Evolutionary conservation across 2,329 filamentous ascomycete species (phyloP).

Genomic region (Penicillium sp.): DNA sequence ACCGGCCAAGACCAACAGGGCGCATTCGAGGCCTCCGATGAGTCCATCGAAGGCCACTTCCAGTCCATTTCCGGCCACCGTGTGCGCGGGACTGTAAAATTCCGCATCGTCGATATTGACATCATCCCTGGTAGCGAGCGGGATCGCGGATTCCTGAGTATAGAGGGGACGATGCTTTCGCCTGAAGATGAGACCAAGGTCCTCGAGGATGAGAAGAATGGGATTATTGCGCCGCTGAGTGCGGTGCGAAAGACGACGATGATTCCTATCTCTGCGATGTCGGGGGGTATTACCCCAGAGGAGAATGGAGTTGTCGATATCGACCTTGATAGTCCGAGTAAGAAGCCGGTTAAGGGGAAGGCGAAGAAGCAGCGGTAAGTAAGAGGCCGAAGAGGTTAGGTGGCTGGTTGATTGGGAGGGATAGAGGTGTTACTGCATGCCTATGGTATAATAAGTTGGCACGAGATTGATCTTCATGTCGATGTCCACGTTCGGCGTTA

Average conservation of each 20-base stretch:
- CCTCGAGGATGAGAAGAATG: slow-evolving; percentile 57
- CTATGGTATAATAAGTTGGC: slow-evolving; percentile 18
- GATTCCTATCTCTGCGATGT: slow-evolving; percentile 14
- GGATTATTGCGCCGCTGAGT: slow-evolving; percentile 24
- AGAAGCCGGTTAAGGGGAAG: slow-evolving; percentile 11
- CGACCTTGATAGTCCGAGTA: slow-evolving; percentile 12
- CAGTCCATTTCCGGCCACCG: slow-evolving; percentile 71
- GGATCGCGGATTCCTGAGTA: slow-evolving; percentile 76
- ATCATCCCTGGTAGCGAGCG: slow-evolving; percentile 70
- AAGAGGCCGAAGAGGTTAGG: background rate
- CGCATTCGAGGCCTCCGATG: slow-evolving; percentile 23
- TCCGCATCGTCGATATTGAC: slow-evolving; percentile 85
- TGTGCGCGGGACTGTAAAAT: slow-evolving; percentile 72
- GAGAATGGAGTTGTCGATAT: background rate
- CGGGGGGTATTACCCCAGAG: slow-evolving; percentile 5
- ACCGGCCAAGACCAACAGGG: background rate
- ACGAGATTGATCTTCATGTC: slow-evolving; percentile 12
- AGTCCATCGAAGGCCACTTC: slow-evolving; percentile 73
- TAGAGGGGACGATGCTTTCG: slow-evolving; percentile 84
- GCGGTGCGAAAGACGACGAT: slow-evolving; percentile 24
- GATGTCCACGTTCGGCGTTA: slow-evolving; percentile 29
- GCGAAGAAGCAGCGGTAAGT: slow-evolving; percentile 1
- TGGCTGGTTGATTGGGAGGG: background rate
- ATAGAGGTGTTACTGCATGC: background rate
- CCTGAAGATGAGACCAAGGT: slow-evolving; percentile 68